Conservation (phyloP, 768 basidiomycete species). For the Lactifluus pinguis region DNA sequence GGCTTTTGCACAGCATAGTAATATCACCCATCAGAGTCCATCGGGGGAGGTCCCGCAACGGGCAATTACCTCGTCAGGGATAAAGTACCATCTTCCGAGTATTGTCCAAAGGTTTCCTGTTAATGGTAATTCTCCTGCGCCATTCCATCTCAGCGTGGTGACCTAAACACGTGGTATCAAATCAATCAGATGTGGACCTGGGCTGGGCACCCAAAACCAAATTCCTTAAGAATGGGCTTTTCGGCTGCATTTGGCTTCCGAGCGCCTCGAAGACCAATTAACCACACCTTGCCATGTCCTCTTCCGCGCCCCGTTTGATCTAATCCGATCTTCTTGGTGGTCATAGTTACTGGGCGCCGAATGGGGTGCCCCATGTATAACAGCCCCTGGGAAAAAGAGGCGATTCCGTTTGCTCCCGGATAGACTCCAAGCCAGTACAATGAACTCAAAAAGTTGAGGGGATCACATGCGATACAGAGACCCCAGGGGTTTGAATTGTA, state of each 20-base stretch:
- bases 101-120: slow-evolving; percentile 3
- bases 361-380: neutral
- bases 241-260: slow-evolving; percentile 1
- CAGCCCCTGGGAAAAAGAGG: neutral
- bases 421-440: neutral
- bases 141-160: slow-evolving; percentile 1
- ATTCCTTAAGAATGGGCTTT: neutral
- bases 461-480: slow-evolving; percentile 4
- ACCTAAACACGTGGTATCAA: neutral
- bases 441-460: neutral
- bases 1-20: neutral
- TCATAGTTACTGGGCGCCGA: slow-evolving; percentile 15
- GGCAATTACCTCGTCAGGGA: slow-evolving; percentile 6
- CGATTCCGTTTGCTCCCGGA: neutral
- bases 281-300: slow-evolving; percentile 1
- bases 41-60: neutral
- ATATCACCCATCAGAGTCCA: neutral
- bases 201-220: neutral
- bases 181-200: slow-evolving; percentile 6
- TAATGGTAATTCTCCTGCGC: slow-evolving; percentile 6
- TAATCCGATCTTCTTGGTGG: slow-evolving; percentile 4
- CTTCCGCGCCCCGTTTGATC: slow-evolving; percentile 1
- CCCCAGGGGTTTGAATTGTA: neutral
- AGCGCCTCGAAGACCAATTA: slow-evolving; percentile 15
- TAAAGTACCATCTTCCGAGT: neutral